Conservation (phyloP, 768 basidiomycete species). For the Chlorophyllum brunneum region DNA sequence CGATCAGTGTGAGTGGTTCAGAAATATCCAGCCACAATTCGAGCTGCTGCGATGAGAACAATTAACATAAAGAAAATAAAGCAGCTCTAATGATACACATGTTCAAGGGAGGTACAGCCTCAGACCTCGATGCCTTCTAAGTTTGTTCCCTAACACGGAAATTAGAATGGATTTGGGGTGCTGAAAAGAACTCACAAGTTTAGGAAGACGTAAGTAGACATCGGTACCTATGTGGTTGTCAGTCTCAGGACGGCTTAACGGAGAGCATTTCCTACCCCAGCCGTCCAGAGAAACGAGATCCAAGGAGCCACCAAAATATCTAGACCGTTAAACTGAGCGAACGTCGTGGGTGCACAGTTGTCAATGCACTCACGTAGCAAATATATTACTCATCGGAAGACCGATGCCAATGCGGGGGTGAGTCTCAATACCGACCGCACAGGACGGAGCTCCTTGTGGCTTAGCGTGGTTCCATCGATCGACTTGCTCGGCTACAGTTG, state of each 20-base stretch:
- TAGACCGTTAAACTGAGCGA: conserved; percentile 21
- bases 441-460: conserved; percentile 33
- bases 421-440: conserved; percentile 40
- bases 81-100: neutral
- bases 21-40: no score
- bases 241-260: neutral
- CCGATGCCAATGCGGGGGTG: conserved; percentile 78
- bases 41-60: no score
- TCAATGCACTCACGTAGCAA: conserved; percentile 54
- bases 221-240: conserved; percentile 57
- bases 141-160: conserved; percentile 64
- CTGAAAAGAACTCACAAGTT: conserved; percentile 48
- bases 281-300: conserved; percentile 79
- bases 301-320: conserved; percentile 81
- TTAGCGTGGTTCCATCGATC: conserved; percentile 36
- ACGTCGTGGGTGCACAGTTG: neutral
- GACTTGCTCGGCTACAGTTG: conserved; percentile 80
- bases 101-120: neutral
- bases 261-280: conserved; percentile 55
- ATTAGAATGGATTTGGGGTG: neutral
- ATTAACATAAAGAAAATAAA: neutral
- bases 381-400: conserved; percentile 87
- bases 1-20: no score
- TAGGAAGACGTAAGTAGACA: conserved; percentile 77
- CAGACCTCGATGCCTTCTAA: conserved; percentile 81